These are phyloP conservation scores for Thielaviopsis musarum DNA, from an alignment of 2,329 filamentous ascomycete genomes.

Conservation along the genomic window DNA sequence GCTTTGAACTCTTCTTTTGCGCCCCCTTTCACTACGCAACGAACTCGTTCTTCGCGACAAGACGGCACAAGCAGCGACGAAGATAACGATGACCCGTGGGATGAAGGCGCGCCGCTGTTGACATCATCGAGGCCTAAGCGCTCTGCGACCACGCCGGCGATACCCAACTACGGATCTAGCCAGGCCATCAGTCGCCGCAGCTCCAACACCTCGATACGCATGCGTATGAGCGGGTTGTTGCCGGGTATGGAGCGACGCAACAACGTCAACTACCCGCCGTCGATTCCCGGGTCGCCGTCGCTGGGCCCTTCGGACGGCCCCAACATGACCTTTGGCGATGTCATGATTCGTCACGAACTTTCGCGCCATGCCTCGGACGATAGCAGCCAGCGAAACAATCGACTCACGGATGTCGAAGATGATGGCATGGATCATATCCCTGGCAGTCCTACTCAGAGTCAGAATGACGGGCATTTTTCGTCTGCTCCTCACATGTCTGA, in stretches of 20 bases:
- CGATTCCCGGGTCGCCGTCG: conserved; percentile 44
- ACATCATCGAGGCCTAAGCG: conserved; percentile 21
- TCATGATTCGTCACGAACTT: conserved; percentile 51
- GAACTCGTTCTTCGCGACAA: conserved; percentile 6
- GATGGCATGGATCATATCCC: conserved; percentile 84
- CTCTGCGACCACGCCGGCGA: conserved; percentile 14
- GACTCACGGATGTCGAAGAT: conserved; percentile 46
- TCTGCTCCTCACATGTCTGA: conserved; percentile 43
- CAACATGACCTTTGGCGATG: conserved; percentile 46
- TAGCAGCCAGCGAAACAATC: conserved; percentile 3
- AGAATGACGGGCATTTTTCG: conserved; percentile 1
- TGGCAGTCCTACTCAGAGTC: conserved; percentile 14
- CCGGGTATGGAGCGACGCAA: conserved; percentile 22
- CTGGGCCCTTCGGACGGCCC: conserved; percentile 31
- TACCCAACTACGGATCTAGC: conserved; percentile 26
- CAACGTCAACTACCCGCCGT: conserved; percentile 53
- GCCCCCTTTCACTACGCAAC: conserved; percentile 18
- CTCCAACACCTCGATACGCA: conserved; percentile 32
- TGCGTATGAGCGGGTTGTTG: conserved; percentile 1
- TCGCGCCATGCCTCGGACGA: conserved; percentile 13
- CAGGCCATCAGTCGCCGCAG: conserved; percentile 26
- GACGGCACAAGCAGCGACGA: conserved; percentile 24
- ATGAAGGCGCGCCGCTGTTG: conserved; percentile 40
- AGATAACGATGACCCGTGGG: conserved; percentile 29
- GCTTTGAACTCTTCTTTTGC: conserved; percentile 14